A percentile compares a stretch with the other conserved stretches of the same genome.
Evolutionary conservation across 352 stramenopile genomes (phyloP).

Genomic region (Phytophthora chlamydospora): DNA sequence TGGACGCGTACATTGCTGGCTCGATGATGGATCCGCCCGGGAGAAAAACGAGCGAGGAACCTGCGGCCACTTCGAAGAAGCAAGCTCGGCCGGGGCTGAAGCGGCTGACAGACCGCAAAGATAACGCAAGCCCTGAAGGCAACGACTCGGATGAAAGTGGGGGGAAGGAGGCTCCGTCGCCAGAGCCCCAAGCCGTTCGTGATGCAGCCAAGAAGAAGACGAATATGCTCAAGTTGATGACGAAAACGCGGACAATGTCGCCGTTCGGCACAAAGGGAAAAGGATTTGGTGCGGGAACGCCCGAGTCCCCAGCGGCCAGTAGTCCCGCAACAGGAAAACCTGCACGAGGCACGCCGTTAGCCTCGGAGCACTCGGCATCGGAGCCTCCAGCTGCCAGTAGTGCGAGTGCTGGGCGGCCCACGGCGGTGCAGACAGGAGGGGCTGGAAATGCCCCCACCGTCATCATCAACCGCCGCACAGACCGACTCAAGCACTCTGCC

Average conservation of each 20-base stretch:
- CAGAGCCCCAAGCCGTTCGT: conserved; percentile 21
- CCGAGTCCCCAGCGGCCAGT: conserved; percentile 4
- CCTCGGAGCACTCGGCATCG: conserved; percentile 19
- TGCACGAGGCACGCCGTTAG: conserved; percentile 20
- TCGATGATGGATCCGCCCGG: conserved; percentile 23
- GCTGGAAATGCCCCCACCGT: conserved; percentile 26
- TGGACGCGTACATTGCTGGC: conserved; percentile 33
- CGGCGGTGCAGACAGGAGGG: conserved; percentile 27
- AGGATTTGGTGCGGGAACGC: conserved; percentile 11
- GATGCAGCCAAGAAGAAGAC: conserved; percentile 44
- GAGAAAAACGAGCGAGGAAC: conserved; percentile 10
- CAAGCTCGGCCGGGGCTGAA: conserved; percentile 28
- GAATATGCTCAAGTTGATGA: conserved; percentile 71
- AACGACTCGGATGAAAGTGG: conserved; percentile 18
- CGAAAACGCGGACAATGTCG: conserved; percentile 69
- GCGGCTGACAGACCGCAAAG: conserved; percentile 21
- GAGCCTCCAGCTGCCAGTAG: conserved; percentile 10
- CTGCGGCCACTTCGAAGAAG: conserved; percentile 1
- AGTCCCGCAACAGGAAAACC: conserved; percentile 9
- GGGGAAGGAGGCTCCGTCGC: conserved; percentile 8
- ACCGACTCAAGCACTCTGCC: conserved; percentile 55
- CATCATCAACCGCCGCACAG: conserved; percentile 54
- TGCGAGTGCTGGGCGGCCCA: conserved; percentile 6
- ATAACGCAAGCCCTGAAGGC: not conserved
- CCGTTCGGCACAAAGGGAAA: conserved; percentile 55